Percentiles rank a stretch among this genome's conserved stretches.
phyloP scores from a whole-genome alignment of 331 rosid genomes.

The Arachis monticola region DNA sequence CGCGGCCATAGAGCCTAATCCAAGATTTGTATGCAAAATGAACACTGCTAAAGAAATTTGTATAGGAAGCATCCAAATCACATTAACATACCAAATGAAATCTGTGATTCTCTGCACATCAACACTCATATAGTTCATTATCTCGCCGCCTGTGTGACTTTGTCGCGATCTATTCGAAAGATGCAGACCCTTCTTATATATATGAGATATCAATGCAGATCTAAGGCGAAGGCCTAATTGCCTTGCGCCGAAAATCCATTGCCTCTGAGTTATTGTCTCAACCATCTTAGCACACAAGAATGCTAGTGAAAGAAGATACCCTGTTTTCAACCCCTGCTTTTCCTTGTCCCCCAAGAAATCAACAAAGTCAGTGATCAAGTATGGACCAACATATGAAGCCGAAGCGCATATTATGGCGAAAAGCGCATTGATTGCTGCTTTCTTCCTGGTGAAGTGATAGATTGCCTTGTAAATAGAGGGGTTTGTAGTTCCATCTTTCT shows the following conservation, averaged over 20 bases:
- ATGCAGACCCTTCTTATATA: conserved; percentile 74
- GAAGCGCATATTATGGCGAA: conserved; percentile 76
- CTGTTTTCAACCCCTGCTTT: conserved; percentile 53
- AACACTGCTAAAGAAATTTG: conserved; percentile 81
- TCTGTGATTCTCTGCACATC: conserved; percentile 94
- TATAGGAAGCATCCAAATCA: conserved; percentile 89
- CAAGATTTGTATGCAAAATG: conserved; percentile 72
- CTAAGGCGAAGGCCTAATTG: conserved; percentile 88
- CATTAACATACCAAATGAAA: conserved; percentile 75
- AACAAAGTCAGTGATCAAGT: conserved; percentile 86
- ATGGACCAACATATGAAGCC: conserved; percentile 95
- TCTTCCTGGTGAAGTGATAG: conserved; percentile 69
- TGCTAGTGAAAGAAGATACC: conserved; percentile 71
- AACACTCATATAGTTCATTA: conserved; percentile 93
- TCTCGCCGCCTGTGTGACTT: conserved; percentile 83
- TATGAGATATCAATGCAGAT: conserved; percentile 74
- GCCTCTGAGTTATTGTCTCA: conserved; percentile 85
- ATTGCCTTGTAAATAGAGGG: conserved; percentile 79
- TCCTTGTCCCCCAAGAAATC: conserved; percentile 63
- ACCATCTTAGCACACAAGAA: conserved; percentile 78
- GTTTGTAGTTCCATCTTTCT: conserved; percentile 57
- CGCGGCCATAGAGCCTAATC: conserved; percentile 78
- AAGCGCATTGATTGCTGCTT: conserved; percentile 71
- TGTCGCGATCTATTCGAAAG: conserved; percentile 79
- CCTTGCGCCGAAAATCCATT: conserved; percentile 95